Evolutionary conservation across 2,329 filamentous ascomycete species (phyloP), one percentile per base, ranked within the genome.

Genomic region (Pseudogymnoascus sp.): DNA sequence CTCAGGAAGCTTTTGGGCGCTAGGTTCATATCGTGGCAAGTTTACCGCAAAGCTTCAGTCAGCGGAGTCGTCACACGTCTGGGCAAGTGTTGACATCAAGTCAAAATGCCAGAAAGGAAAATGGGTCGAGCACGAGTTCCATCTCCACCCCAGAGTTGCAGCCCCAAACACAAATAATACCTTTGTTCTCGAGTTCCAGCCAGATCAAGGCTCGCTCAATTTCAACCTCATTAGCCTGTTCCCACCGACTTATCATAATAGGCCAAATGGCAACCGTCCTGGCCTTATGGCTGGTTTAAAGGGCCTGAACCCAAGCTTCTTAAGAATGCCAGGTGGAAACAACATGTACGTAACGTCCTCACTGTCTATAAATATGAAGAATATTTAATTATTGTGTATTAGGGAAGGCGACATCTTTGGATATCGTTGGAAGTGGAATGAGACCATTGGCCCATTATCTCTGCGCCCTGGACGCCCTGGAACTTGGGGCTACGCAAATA

Each of bases 301-400:
- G 2, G 77, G 74, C 6, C 68, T 85, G 1, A 79, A 82, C 59
- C 79, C 81, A 0, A 78, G 77, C n/a, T 81, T 87, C 66, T 77
- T 89, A 47, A 79, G 86, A 13, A 81, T 87, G 62, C 85, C 86
- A 0, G 86, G 86, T 5, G 85, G 84, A 7, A 86, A 86, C 68
- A 86, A 85, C 74, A 72, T 87, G 70, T 72, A 69, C 62, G 72
- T 68, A 1, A 29, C 13, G 2, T 10, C 17, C 9, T 9, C 5
- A 10, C 21, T 11, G 26, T 24, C 24, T 11, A 17, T 3, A 39
- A 29, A 41, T 24, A 41, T 63, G 8, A 58, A 59, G 9, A 41
- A 63, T 26, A 61, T 44, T 39, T 33, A 61, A 44, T 62, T 65
- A 74, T 47, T 73, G 68, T 74, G 64, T 36, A 33, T 61, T 50